Evolutionary conservation across 2,329 filamentous ascomycete genomes (phyloP).

Genomic region (Chaetoscypha palmicola): DNA sequence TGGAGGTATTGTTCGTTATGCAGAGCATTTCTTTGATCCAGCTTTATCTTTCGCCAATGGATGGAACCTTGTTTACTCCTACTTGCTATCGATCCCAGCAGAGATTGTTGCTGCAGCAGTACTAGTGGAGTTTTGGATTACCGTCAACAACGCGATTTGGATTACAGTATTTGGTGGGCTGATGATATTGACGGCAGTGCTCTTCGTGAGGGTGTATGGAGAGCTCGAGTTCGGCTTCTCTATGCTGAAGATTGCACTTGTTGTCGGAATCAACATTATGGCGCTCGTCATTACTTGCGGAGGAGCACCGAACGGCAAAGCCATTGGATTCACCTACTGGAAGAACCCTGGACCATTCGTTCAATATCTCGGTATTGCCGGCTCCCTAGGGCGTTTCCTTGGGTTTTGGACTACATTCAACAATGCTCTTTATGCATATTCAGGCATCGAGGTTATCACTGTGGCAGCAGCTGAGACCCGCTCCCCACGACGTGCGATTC

Average conservation of each 20-base stretch:
- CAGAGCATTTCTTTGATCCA: conserved; percentile 32
- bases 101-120: conserved; percentile 59
- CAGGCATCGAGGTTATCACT: conserved; percentile 44
- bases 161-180: conserved; percentile 34
- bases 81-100: conserved; percentile 30
- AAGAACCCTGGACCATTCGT: conserved; percentile 57
- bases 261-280: conserved; percentile 55
- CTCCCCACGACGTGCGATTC: conserved; percentile 46
- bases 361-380: conserved; percentile 53
- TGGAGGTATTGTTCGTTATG: conserved; percentile 32
- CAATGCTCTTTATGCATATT: conserved; percentile 40
- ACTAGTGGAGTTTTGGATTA: conserved; percentile 57
- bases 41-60: conserved; percentile 29
- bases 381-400: conserved; percentile 54
- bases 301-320: conserved; percentile 49
- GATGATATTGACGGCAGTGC: conserved; percentile 31
- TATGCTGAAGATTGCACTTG: conserved; percentile 51
- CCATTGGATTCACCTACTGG: conserved; percentile 49
- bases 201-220: conserved; percentile 35
- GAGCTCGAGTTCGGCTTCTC: conserved; percentile 50
- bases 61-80: conserved; percentile 30
- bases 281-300: conserved; percentile 41
- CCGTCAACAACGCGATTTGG: conserved; percentile 42
- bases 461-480: conserved; percentile 49
- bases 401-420: conserved; percentile 37